phyloP scores from a whole-genome alignment of 2,329 filamentous ascomycete species.

The Colletotrichum neosansevieriae region DNA sequence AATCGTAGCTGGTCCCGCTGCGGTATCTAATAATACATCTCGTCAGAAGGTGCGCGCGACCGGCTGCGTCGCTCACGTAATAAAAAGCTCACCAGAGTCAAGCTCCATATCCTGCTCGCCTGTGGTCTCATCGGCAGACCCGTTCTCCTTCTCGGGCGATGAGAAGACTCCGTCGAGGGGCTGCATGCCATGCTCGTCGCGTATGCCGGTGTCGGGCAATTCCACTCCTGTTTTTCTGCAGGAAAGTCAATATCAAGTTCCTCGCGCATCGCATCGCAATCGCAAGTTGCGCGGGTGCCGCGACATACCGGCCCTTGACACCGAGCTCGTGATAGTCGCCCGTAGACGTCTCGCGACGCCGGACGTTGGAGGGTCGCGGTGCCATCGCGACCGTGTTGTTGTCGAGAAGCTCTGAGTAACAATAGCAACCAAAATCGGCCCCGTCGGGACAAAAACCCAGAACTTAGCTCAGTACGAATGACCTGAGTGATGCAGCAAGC shows the following conservation, averaged over 20 bases:
- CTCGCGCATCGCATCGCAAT: background rate
- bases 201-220: constrained; percentile 80
- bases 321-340: constrained; percentile 61
- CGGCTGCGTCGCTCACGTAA: constrained; percentile 33
- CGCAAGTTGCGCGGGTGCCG: background rate
- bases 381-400: constrained; percentile 31
- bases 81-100: constrained; percentile 57
- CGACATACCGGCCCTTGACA: constrained; percentile 61
- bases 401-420: background rate
- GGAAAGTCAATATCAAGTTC: constrained; percentile 4
- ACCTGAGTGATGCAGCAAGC: background rate
- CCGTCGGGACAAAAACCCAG: background rate
- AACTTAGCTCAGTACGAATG: background rate
- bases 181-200: constrained; percentile 94
- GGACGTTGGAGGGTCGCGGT: constrained; percentile 32
- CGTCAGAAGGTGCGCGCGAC: constrained; percentile 42
- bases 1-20: constrained; percentile 65
- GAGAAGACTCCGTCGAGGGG: constrained; percentile 90
- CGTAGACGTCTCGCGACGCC: constrained; percentile 49
- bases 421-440: background rate
- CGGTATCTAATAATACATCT: constrained; percentile 55
- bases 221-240: constrained; percentile 89
- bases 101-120: constrained; percentile 66
- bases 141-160: constrained; percentile 73
- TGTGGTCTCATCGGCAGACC: constrained; percentile 45